Evolutionary conservation across 495 filamentous ascomycete genomes (phyloP).

Genomic region (Neurospora sp.): DNA sequence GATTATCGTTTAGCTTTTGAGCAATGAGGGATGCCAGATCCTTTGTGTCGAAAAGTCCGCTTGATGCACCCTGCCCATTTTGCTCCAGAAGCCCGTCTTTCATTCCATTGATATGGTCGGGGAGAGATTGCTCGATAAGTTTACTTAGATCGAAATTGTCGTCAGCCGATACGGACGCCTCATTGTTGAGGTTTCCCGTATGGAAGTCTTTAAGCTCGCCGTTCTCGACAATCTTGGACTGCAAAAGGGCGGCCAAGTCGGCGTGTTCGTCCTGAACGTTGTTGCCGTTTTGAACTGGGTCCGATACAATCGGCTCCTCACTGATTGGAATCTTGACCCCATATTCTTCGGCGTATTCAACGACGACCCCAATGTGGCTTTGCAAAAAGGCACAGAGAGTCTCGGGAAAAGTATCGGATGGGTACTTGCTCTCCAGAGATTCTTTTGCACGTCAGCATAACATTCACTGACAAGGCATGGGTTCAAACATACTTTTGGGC

Average conservation of each 20-base stretch:
- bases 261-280: conserved; percentile 19
- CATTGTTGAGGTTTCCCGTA: neutral
- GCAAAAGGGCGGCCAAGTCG: conserved; percentile 19
- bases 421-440: conserved; percentile 61
- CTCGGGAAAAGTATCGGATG: conserved; percentile 69
- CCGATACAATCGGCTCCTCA: conserved; percentile 18
- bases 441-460: conserved; percentile 26
- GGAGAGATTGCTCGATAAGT: conserved; percentile 18
- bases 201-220: conserved; percentile 3
- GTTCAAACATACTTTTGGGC: conserved; percentile 30
- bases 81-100: conserved; percentile 7
- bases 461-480: neutral
- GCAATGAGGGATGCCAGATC: conserved; percentile 18
- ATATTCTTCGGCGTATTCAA: conserved; percentile 35
- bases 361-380: conserved; percentile 60
- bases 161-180: neutral
- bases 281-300: conserved; percentile 4
- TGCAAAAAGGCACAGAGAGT: conserved; percentile 65
- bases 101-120: conserved; percentile 1
- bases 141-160: conserved; percentile 13
- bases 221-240: conserved; percentile 11
- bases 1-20: conserved; percentile 12
- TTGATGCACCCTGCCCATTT: neutral
- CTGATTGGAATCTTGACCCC: conserved; percentile 26
- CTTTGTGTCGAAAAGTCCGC: conserved; percentile 6